Evolutionary conservation across 352 stramenopile genomes (phyloP), one percentile per base, ranked within the genome.

Genomic region (Peronospora belbahrii): DNA sequence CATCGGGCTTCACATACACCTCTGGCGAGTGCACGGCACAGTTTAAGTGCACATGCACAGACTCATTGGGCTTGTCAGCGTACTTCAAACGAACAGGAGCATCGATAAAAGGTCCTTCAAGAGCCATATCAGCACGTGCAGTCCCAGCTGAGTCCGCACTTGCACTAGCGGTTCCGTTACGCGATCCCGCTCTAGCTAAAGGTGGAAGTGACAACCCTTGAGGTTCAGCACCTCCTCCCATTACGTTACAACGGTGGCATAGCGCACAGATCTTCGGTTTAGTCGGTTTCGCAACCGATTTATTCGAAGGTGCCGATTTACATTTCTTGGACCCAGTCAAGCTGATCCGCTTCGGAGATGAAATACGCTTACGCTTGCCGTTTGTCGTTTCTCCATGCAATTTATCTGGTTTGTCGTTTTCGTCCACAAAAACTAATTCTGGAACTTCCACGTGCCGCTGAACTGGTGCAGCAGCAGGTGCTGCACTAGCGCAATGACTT

Each of bases 31-130:
- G 80, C 3, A 89, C 47, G 33, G 79, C 77, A 30, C 76, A 91
- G 45, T 94, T 90, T 46, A 91, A 68, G 56, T 94, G 80, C 18
- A 91, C 65, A 51, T 80, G 72, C 42, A 83, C 81, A 10, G 65
- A 70, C 52, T 92, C 71, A 19, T 55, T 59, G 27, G 71, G 63
- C 32, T 84, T 86, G 47, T 92, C 76, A 40, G 84, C 59, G 37
- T 72, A 73, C 48, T 86, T 68, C n/a, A 92, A 53, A 3, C 78
- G 75, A 34, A 91, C 70, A 3, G 80, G 70, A 2, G 73, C 74
- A 11, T 89, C 79, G 10, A 90, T 77, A 32, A 94, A 91, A 14
- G 63, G 50, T 1, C 77, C 74, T 53, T 88, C 77, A 6, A 86
- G 60, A 17, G 62, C 48, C 37, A 62, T 59, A 24, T 71, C 41